Base-by-base conservation (phyloP, 148 eudicot genomes). In the Hydrangea macrophylla region DNA sequence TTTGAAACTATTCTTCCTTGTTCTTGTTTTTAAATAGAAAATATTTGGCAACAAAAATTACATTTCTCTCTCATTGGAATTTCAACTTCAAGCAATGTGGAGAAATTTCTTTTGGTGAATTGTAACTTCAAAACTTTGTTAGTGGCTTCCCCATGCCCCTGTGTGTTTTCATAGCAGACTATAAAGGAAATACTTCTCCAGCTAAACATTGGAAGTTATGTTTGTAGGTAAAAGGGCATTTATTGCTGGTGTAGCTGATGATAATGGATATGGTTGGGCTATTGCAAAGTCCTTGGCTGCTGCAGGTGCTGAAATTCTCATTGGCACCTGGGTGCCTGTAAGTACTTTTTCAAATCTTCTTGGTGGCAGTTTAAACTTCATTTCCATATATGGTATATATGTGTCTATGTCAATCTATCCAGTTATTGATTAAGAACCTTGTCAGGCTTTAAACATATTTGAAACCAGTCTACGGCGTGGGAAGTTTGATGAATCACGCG, bases 281-380 rank as follows among this genome's bases (percentile, higher is more conserved):
- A 92, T 92, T 62, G 98, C 98, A 31, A 92, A 88, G 63, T 89
- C 98, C 62, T 79, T 92, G 55, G 93, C 93, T 61, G 98, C 98
- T 67, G 98, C 98, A 67, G 98, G 98, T 82, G 98, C 98, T 68
- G 98, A 92, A 84, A 87, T 92, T 88, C 88, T 92, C 45, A 88
- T 92, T 71, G 98, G 98, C 50, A 92, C 94, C 56, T 92, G 98
- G 98, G 98, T 92, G 55, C 98, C 98, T 64, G 98, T 92, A 79
- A 88, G 96, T 76, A 24, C 28, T 44, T 35, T 58, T 32, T 62
- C 27, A 13, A 68, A 44, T 25, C 31, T 69, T 39, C 51, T 36
- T 65, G 58, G 68, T 60, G 75, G 30, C 25, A 10, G 0, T 12
- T 71, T 67, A 26, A 27, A 39, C 58, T 62, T 40, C 28, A 12